These are phyloP conservation scores for Epichloe scottii DNA, from an alignment of 2,329 filamentous ascomycete species.

Conservation along the genomic window DNA sequence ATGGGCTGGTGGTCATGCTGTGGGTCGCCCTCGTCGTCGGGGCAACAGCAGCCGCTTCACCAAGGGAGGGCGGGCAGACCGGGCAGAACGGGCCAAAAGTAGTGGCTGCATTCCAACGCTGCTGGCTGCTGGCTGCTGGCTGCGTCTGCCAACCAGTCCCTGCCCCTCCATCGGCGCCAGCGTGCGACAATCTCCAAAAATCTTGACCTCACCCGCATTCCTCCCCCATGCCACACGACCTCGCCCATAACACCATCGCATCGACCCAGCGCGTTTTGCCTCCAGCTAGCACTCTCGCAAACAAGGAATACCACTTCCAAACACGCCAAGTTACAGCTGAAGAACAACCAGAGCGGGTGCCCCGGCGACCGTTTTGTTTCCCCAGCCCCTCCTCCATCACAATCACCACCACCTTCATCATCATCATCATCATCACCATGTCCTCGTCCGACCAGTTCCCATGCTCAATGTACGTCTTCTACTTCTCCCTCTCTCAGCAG, in stretches of 20 bases:
- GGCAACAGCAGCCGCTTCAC: conserved; percentile 9
- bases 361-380: not conserved
- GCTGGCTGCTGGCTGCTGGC: not conserved
- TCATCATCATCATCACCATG: conserved; percentile 1
- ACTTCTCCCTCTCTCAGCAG: conserved; percentile 33
- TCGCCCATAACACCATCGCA: not conserved
- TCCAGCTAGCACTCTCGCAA: not conserved
- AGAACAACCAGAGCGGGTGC: not conserved
- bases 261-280: too few relatives aligned
- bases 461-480: conserved; percentile 8
- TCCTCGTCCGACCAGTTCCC: conserved; percentile 3
- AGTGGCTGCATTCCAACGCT: too few relatives aligned
- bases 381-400: not conserved
- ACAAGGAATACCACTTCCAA: not conserved
- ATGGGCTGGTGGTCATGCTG: conserved; percentile 7
- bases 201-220: conserved; percentile 7
- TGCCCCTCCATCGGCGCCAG: not conserved
- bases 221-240: not conserved
- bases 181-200: not conserved
- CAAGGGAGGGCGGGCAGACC: too few relatives aligned
- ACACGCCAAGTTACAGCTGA: not conserved
- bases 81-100: too few relatives aligned
- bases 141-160: not conserved
- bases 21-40: conserved; percentile 10
- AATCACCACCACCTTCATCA: not conserved